These are phyloP conservation scores for Lotus japonicus DNA, from an alignment of 306 rosid genomes.

Conservation along the genomic window DNA sequence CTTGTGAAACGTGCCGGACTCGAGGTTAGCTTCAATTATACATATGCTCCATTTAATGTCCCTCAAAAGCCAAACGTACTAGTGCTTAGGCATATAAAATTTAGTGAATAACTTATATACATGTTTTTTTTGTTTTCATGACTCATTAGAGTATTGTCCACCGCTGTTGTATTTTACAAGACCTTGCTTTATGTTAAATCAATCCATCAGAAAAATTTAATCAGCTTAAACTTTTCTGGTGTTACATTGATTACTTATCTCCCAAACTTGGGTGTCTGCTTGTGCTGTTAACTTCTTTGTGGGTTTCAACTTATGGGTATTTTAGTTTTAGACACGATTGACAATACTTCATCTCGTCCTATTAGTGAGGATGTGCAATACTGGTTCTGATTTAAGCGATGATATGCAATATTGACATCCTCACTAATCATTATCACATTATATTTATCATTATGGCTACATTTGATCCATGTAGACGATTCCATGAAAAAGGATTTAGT, in stretches of 20 bases:
- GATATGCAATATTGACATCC: too few species aligned
- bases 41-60: neutral
- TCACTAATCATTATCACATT: too few species aligned
- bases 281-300: neutral
- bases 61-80: neutral
- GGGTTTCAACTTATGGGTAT: neutral
- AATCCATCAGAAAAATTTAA: neutral
- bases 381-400: too few species aligned
- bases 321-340: neutral
- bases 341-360: too few species aligned
- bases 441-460: neutral
- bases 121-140: too few species aligned
- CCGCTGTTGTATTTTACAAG: neutral
- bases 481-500: neutral
- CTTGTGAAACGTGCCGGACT: slow-evolving; percentile 87
- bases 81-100: slow-evolving; percentile 9
- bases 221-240: neutral
- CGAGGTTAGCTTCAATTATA: slow-evolving; percentile 54
- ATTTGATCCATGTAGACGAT: neutral
- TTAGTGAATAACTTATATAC: too few species aligned
- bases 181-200: neutral
- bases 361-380: too few species aligned
- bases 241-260: neutral
- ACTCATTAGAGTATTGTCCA: too few species aligned
- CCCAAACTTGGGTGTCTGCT: neutral